Evolutionary conservation across 2,329 filamentous ascomycete genomes (phyloP).

Genomic region (Xylaria sp.): DNA sequence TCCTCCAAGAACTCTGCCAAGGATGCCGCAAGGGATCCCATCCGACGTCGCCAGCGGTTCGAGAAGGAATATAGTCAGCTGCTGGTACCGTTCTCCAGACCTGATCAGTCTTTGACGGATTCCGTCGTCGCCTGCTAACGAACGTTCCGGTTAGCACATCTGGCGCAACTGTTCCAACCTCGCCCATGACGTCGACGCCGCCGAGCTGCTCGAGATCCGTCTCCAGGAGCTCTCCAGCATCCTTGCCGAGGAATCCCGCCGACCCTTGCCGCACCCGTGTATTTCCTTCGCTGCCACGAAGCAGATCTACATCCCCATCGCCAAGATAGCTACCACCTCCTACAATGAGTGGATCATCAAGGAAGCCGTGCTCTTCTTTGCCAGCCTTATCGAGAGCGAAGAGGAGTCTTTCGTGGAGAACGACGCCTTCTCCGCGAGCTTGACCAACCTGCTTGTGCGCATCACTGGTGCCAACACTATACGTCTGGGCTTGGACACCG

Average conservation of each 20-base stretch:
- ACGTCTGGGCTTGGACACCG: slow-evolving; percentile 80
- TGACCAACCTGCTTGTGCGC: slow-evolving; percentile 86
- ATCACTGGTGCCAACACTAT: slow-evolving; percentile 80
- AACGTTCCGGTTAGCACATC: slow-evolving; percentile 55
- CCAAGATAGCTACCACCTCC: slow-evolving; percentile 86
- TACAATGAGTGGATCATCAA: slow-evolving; percentile 87
- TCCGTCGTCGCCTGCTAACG: slow-evolving; percentile 16
- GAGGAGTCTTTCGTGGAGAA: slow-evolving; percentile 95
- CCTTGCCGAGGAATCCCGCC: slow-evolving; percentile 87
- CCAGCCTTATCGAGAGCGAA: slow-evolving; percentile 92
- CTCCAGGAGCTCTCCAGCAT: slow-evolving; percentile 75
- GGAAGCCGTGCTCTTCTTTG: slow-evolving; percentile 86
- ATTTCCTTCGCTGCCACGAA: slow-evolving; percentile 86
- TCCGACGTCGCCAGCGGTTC: slow-evolving; percentile 72
- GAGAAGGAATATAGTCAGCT: slow-evolving; percentile 73
- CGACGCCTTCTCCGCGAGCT: slow-evolving; percentile 81
- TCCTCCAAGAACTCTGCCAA: slow-evolving; percentile 66
- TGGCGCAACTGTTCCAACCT: slow-evolving; percentile 72
- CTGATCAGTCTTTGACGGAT: neutral
- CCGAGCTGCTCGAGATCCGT: slow-evolving; percentile 69
- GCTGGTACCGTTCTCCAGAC: slow-evolving; percentile 57
- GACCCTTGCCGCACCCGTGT: slow-evolving; percentile 90
- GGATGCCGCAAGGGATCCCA: slow-evolving; percentile 70
- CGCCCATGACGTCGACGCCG: slow-evolving; percentile 67
- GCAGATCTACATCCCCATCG: slow-evolving; percentile 89